phyloP scores from a whole-genome alignment of 805 yeast species.

The Kuraishia floccosa region DNA sequence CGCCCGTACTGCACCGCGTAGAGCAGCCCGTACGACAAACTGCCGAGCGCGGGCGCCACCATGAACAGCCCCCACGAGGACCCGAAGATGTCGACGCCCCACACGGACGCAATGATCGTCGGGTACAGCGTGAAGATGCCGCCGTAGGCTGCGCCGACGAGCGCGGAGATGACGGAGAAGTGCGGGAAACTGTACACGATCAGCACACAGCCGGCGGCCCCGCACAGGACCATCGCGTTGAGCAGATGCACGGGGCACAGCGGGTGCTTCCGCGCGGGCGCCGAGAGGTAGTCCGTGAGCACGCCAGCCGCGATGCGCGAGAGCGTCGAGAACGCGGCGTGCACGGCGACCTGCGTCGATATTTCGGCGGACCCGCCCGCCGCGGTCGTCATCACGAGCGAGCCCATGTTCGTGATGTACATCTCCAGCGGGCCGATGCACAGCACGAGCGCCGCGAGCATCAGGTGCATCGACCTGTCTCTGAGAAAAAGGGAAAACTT shows the following conservation, averaged over 20 bases:
- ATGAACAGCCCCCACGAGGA: slow-evolving; percentile 87
- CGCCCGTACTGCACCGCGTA: slow-evolving; percentile 57
- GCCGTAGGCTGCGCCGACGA: slow-evolving; percentile 70
- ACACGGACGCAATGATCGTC: slow-evolving; percentile 67
- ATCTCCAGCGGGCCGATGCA: slow-evolving; percentile 79
- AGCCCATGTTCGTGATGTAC: slow-evolving; percentile 72
- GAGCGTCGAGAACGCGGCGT: slow-evolving; percentile 54
- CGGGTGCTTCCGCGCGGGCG: slow-evolving; percentile 4
- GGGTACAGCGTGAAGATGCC: slow-evolving; percentile 80
- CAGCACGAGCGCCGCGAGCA: slow-evolving; percentile 53
- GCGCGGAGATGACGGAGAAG: slow-evolving; percentile 20
- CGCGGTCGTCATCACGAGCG: slow-evolving; percentile 38
- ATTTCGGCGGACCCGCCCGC: slow-evolving; percentile 11
- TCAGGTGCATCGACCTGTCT: slow-evolving; percentile 51
- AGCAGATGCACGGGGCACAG: slow-evolving; percentile 5
- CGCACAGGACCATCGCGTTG: slow-evolving; percentile 1
- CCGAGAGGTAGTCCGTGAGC: slow-evolving; percentile 42
- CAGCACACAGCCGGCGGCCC: slow-evolving; percentile 2
- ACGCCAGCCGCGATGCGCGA: slow-evolving; percentile 59
- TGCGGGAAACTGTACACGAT: slow-evolving; percentile 6
- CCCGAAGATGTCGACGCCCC: slow-evolving; percentile 86
- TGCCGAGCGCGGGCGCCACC: slow-evolving; percentile 82
- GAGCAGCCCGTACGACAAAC: slow-evolving; percentile 53
- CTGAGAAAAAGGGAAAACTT: slow-evolving; percentile 21
- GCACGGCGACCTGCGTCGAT: slow-evolving; percentile 43